A percentile compares a stretch with the other conserved stretches of the same genome.
These are phyloP conservation scores for Gnomoniopsis smithogilvyi DNA, from an alignment of 2,329 filamentous ascomycete species.

Conservation along the genomic window DNA sequence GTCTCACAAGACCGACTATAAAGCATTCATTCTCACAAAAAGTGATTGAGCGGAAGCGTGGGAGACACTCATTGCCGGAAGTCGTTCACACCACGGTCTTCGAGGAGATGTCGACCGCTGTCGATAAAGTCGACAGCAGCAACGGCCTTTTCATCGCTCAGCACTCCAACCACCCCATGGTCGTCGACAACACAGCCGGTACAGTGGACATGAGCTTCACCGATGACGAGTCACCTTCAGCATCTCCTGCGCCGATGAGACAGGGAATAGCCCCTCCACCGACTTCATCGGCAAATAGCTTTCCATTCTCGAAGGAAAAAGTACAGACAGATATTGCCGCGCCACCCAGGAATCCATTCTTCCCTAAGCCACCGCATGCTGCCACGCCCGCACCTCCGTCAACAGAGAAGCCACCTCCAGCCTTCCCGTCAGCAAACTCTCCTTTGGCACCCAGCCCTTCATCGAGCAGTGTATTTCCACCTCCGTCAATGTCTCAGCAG, in stretches of 20 bases:
- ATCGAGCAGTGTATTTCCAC: not conserved
- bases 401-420: not conserved
- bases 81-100: slow-evolving; percentile 56
- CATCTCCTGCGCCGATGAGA: slow-evolving; percentile 6
- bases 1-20: slow-evolving; percentile 46
- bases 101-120: slow-evolving; percentile 29
- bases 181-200: not conserved
- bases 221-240: slow-evolving; percentile 12
- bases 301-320: not conserved
- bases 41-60: slow-evolving; percentile 60
- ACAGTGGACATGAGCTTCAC: slow-evolving; percentile 5
- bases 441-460: not conserved
- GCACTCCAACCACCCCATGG: slow-evolving; percentile 2
- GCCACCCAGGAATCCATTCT: slow-evolving; percentile 11
- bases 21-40: slow-evolving; percentile 53
- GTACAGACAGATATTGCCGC: not conserved
- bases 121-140: slow-evolving; percentile 12
- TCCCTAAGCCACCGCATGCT: not conserved
- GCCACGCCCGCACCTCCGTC: not conserved
- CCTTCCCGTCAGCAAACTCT: not conserved
- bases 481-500: not conserved
- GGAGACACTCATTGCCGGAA: slow-evolving; percentile 46
- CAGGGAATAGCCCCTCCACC: not conserved
- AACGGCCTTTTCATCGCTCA: slow-evolving; percentile 27
- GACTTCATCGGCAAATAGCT: not conserved